A percentile compares a stretch with the other conserved stretches of the same genome.
Evolutionary conservation across 176 grass and related monocot genomes (phyloP).

Genomic region (Themeda triandra): DNA sequence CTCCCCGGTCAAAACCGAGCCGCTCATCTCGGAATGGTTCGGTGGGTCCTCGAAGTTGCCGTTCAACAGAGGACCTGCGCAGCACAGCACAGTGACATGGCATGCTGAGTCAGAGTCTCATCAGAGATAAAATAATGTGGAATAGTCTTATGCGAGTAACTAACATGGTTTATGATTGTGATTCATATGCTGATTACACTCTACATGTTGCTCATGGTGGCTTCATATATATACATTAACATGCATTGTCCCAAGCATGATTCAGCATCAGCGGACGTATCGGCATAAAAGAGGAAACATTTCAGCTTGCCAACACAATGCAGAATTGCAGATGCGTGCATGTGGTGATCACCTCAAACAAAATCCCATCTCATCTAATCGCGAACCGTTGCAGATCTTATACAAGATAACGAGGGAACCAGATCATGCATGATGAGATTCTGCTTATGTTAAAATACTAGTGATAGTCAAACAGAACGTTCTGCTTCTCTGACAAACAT

Average conservation of each 20-base stretch:
- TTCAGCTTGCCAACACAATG: not conserved
- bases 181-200: not conserved
- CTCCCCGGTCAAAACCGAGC: conserved; percentile 18
- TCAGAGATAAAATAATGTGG: not conserved
- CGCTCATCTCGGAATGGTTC: conserved; percentile 34
- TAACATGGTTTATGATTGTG: not conserved
- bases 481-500: not conserved
- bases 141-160: not conserved
- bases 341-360: not conserved
- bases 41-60: conserved; percentile 54
- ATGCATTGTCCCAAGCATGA: not conserved
- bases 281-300: not conserved
- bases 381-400: not conserved
- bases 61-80: conserved; percentile 39
- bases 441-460: not conserved
- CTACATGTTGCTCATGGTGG: not conserved
- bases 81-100: not conserved
- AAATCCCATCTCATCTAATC: not conserved
- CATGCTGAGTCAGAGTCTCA: not conserved
- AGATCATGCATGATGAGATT: not conserved
- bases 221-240: not conserved
- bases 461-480: not conserved
- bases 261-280: not conserved
- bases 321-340: conserved; percentile 3
- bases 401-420: not conserved